Conservation (phyloP, 441 rosid species). For the Kokia cookei region DNA sequence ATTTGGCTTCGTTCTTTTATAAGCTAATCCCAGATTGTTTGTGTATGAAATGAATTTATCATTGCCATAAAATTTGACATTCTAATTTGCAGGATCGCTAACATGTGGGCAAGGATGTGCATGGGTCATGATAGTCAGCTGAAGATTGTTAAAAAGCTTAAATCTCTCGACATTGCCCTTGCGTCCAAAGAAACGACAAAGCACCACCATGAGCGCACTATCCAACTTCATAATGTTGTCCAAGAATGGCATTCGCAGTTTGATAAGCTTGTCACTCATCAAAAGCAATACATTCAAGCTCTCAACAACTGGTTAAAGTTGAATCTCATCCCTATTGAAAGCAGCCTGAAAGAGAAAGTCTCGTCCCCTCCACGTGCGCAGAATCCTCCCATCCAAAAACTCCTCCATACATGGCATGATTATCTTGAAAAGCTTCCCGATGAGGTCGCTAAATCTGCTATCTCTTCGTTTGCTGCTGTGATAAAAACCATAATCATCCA, state of each 20-base stretch:
- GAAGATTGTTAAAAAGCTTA: constrained; percentile 39
- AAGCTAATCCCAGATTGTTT: neutral
- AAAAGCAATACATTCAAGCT: constrained; percentile 53
- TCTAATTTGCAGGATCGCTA: constrained; percentile 43
- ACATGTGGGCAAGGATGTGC: constrained; percentile 55
- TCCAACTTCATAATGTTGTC: constrained; percentile 38
- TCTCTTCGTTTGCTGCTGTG: constrained; percentile 41
- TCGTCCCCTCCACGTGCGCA: constrained; percentile 55
- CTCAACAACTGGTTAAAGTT: constrained; percentile 58
- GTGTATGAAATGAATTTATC: neutral
- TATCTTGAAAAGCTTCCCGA: constrained; percentile 51
- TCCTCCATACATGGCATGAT: constrained; percentile 51
- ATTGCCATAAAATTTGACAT: neutral
- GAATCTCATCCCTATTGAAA: constrained; percentile 63
- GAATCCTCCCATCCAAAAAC: constrained; percentile 58
- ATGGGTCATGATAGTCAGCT: constrained; percentile 47
- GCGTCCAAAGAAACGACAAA: constrained; percentile 50
- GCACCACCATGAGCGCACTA: constrained; percentile 49
- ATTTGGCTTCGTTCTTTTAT: neutral
- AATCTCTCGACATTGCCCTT: constrained; percentile 38
- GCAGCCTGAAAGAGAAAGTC: constrained; percentile 50
- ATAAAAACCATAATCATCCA: constrained; percentile 39
- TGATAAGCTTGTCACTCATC: constrained; percentile 43
- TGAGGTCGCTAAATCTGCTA: constrained; percentile 59
- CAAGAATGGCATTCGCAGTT: constrained; percentile 53